These are phyloP conservation scores for Ogataea pini DNA, from an alignment of 805 yeast species.

Conservation along the genomic window DNA sequence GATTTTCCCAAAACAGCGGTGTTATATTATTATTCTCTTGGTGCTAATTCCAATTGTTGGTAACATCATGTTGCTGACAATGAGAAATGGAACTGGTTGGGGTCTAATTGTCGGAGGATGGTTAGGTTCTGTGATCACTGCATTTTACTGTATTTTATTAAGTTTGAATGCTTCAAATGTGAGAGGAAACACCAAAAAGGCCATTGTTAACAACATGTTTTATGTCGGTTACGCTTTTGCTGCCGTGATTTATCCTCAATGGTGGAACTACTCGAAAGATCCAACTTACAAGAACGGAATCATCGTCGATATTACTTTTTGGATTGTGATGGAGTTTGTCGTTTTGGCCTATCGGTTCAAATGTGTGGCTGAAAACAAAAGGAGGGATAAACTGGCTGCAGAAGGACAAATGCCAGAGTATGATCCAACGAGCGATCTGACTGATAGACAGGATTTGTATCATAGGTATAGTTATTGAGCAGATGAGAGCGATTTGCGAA, in stretches of 20 bases:
- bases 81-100: conserved; percentile 23
- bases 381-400: conserved; percentile 20
- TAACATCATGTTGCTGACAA: conserved; percentile 18
- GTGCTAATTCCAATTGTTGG: conserved; percentile 29
- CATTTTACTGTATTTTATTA: conserved; percentile 20
- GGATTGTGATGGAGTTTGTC: conserved; percentile 27
- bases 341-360: conserved; percentile 28
- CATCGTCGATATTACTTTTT: conserved; percentile 50
- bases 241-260: conserved; percentile 67
- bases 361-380: conserved; percentile 28
- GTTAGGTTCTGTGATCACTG: conserved; percentile 25
- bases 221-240: conserved; percentile 66
- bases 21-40: conserved; percentile 18
- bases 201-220: conserved; percentile 55
- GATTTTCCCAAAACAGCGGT: conserved; percentile 28
- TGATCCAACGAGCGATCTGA: conserved; percentile 27
- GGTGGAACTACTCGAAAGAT: conserved; percentile 55
- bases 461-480: conserved; percentile 28
- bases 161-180: conserved; percentile 41
- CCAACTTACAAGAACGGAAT: conserved; percentile 61
- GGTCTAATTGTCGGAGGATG: conserved; percentile 25
- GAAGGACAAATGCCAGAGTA: conserved; percentile 21
- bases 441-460: conserved; percentile 29
- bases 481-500: neutral
- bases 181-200: conserved; percentile 69